phyloP scores from a whole-genome alignment of 148 eudicot species.

The Fagopyrum homotropicum region DNA sequence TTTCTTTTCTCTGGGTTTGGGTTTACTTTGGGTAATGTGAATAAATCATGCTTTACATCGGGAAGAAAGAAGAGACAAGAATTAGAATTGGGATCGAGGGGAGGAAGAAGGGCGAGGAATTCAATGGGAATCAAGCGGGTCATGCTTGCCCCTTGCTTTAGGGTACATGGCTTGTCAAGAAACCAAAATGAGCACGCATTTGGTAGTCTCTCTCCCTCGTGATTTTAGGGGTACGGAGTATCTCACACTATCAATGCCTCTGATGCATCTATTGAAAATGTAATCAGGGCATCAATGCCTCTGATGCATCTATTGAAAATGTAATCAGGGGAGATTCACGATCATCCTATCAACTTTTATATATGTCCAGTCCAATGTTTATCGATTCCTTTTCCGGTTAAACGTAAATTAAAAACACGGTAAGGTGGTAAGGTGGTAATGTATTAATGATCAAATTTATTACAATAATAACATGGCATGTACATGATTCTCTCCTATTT shows the following conservation, averaged over 20 bases:
- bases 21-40: background rate
- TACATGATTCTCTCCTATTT: too few species aligned
- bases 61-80: background rate
- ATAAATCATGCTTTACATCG: background rate
- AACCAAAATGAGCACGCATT: background rate
- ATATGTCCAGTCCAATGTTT: too few species aligned
- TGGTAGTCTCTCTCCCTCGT: background rate
- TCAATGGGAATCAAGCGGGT: background rate
- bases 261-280: background rate
- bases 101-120: background rate
- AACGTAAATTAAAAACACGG: too few species aligned
- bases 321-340: background rate
- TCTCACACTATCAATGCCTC: too few species aligned
- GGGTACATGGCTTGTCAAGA: background rate
- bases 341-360: too few species aligned
- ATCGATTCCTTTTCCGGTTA: too few species aligned
- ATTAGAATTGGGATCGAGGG: too few species aligned
- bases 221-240: background rate
- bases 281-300: background rate
- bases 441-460: too few species aligned
- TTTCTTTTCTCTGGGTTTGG: background rate
- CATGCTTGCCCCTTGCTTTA: background rate
- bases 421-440: too few species aligned
- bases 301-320: too few species aligned
- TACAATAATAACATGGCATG: too few species aligned